Evolutionary conservation across 495 filamentous ascomycete species (phyloP).

Genomic region (Talaromyces trachyspermus): DNA sequence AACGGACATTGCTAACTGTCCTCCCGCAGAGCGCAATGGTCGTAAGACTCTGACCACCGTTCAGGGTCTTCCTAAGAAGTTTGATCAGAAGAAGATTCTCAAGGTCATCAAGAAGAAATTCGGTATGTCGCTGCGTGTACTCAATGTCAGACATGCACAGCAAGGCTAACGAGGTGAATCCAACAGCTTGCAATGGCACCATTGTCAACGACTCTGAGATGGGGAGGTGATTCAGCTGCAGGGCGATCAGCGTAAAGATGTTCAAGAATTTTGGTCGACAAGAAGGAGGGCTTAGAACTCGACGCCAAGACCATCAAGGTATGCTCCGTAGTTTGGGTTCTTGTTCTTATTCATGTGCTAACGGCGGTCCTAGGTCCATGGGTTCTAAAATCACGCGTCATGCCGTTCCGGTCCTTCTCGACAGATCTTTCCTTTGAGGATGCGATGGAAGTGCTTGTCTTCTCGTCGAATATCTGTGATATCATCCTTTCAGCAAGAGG

Average conservation of each 20-base stretch:
- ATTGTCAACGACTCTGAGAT: conserved; percentile 95
- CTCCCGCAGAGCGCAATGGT: conserved; percentile 98
- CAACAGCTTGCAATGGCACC: conserved; percentile 99
- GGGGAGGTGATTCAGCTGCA: conserved; percentile 99
- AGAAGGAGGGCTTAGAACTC: conserved; percentile 84
- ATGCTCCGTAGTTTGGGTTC: conserved; percentile 14
- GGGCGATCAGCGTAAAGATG: conserved; percentile 97
- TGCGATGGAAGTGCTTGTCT: conserved; percentile 2
- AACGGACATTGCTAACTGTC: conserved; percentile 18
- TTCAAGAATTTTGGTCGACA: conserved; percentile 95
- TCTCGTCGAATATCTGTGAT: neutral
- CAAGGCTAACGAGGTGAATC: conserved; percentile 16
- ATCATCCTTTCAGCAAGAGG: neutral
- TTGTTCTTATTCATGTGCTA: conserved; percentile 3
- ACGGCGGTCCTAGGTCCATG: conserved; percentile 41
- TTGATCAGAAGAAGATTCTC: conserved; percentile 98
- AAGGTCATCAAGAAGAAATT: conserved; percentile 99
- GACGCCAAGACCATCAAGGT: conserved; percentile 98
- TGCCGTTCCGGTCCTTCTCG: conserved; percentile 39
- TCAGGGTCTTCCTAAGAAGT: conserved; percentile 95
- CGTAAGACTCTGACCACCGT: conserved; percentile 99
- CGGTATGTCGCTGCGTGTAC: conserved; percentile 49
- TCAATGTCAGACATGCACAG: conserved; percentile 2
- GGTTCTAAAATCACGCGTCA: conserved; percentile 44
- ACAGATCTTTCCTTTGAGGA: conserved; percentile 27